Evolutionary conservation across 345 rosid species (phyloP), one percentile per base, ranked within the genome.

Genomic region (Acer yangbiense): DNA sequence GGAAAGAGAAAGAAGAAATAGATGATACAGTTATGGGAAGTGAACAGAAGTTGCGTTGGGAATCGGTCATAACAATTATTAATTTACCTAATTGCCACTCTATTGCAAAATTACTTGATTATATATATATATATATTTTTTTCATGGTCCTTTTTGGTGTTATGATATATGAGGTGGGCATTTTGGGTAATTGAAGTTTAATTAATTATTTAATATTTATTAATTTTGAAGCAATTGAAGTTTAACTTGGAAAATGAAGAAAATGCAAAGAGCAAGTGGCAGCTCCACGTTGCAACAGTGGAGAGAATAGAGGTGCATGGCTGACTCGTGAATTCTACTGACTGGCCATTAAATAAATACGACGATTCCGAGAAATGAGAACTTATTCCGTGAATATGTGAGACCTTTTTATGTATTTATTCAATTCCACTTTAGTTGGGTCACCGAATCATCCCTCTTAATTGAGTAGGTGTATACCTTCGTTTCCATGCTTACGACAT

Each of bases 31-130:
- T 77, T 79, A 74, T 62, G 67, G 79, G 65, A 72, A 43, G 69
- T 18, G 21, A 41, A 55, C 7, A 61, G 13, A 52, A 78, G 63
- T 50, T 71, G 83, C 83, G 14, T 81, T 67, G 79, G 85, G 83
- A 83, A 66, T 75, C 85, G 87, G 66, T 76, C 73, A 14, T 3
- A 3, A 48, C 39, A 43, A 27, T 20, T 23, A 2, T 13, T 14
- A 61, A 27, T 67, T 81, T 77, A 52, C 82, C 1, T 6, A 63
- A 78, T 21, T 68, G 52, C 76, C 84, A 39, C 27, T 65, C 3
- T 4, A 10, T 43, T 35, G 6, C 27, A 2, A 23, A 43, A 39
- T 3, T 58, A 6, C 3, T 13, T 60, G 67, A 29, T 29, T 29
- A 29, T 29, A 29, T 29, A 32, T 32, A 32, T 32, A 32, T 32